A percentile compares a stretch with the other conserved stretches of the same genome.
Evolutionary conservation across 1,284 basidiomycete species (phyloP).

Genomic region (Blastosporella zonata): DNA sequence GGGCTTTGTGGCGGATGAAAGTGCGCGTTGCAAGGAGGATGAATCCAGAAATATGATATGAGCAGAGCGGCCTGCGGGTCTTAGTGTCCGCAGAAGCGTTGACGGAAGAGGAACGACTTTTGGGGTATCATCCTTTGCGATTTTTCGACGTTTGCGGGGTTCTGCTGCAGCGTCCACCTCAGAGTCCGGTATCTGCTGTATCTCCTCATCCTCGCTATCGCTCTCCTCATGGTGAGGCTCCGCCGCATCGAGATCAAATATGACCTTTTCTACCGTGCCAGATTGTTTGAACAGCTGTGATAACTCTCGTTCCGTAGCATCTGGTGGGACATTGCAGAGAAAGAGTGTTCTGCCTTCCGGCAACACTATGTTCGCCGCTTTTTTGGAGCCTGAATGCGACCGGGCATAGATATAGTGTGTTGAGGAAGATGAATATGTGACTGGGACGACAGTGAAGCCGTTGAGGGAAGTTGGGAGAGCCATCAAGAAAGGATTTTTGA

Average conservation of each 20-base stretch:
- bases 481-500: conserved; percentile 12
- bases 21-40: conserved; percentile 64
- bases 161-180: conserved; percentile 29
- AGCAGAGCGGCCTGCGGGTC: conserved; percentile 62
- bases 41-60: conserved; percentile 80
- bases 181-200: conserved; percentile 31
- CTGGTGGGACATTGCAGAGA: conserved; percentile 82
- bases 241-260: conserved; percentile 51
- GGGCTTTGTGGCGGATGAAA: conserved; percentile 46
- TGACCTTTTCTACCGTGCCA: conserved; percentile 75
- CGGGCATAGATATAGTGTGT: conserved; percentile 66
- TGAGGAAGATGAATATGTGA: conserved; percentile 49
- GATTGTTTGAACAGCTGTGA: conserved; percentile 67
- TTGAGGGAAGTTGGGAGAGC: conserved; percentile 31
- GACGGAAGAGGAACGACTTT: conserved; percentile 56
- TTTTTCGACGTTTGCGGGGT: conserved; percentile 48
- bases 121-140: conserved; percentile 39
- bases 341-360: conserved; percentile 80
- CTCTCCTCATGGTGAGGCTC: conserved; percentile 34
- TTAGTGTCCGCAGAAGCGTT: conserved; percentile 51
- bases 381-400: conserved; percentile 49
- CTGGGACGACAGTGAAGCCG: conserved; percentile 61
- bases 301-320: conserved; percentile 78
- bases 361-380: conserved; percentile 32
- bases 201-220: conserved; percentile 36